Evolutionary conservation across 768 basidiomycete genomes (phyloP).

Genomic region (Suillus weaverae): DNA sequence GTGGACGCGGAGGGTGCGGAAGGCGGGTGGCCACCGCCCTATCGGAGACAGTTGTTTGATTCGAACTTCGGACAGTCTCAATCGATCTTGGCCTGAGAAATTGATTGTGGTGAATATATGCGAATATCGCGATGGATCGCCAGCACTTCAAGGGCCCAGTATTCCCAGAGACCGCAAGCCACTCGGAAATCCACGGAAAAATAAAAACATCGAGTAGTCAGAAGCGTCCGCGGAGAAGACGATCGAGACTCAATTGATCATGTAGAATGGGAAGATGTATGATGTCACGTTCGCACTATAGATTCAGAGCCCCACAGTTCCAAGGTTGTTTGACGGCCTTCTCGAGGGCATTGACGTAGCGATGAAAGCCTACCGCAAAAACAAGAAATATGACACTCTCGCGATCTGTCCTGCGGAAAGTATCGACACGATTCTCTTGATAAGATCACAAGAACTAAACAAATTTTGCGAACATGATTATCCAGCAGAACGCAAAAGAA

Average conservation of each 20-base stretch:
- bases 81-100: background rate
- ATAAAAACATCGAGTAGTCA: background rate
- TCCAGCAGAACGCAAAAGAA: background rate
- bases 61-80: background rate
- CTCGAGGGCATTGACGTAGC: conserved; percentile 46
- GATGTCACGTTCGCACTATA: background rate
- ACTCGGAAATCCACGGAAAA: background rate
- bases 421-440: background rate
- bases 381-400: conserved; percentile 42
- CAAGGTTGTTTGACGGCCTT: conserved; percentile 49
- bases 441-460: background rate
- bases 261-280: background rate
- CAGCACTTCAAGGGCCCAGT: background rate
- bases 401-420: background rate
- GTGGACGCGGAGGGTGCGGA: background rate
- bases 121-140: background rate
- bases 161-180: background rate
- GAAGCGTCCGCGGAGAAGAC: background rate
- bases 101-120: background rate
- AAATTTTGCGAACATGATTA: background rate
- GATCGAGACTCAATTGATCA: background rate
- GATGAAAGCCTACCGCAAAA: conserved; percentile 53
- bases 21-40: background rate
- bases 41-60: background rate
- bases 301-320: background rate